Evolutionary conservation across 2,329 filamentous ascomycete genomes (phyloP).

Genomic region (Penicillium sp.): DNA sequence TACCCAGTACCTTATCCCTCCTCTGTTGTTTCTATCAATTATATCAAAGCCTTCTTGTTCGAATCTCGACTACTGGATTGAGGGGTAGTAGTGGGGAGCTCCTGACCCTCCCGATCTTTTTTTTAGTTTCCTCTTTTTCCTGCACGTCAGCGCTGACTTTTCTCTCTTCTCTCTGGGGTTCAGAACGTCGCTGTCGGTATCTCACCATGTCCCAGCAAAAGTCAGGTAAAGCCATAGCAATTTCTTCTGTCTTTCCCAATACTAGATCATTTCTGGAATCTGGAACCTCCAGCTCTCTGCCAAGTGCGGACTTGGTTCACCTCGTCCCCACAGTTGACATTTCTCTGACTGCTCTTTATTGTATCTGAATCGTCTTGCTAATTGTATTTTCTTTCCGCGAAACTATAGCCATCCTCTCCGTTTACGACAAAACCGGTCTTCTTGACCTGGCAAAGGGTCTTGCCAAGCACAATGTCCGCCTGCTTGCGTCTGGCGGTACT

Average conservation of each 20-base stretch:
- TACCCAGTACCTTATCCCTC: background rate
- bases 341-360: slow-evolving; percentile 21
- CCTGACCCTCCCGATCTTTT: slow-evolving; percentile 17
- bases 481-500: slow-evolving; percentile 93
- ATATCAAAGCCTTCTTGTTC: background rate
- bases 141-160: slow-evolving; percentile 13
- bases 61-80: background rate
- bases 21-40: background rate
- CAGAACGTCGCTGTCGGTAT: slow-evolving; percentile 24
- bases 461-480: slow-evolving; percentile 84
- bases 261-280: slow-evolving; percentile 17
- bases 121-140: slow-evolving; percentile 16
- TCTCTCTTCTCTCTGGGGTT: slow-evolving; percentile 27
- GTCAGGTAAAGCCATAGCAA: slow-evolving; percentile 39
- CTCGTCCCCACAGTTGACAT: slow-evolving; percentile 22
- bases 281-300: slow-evolving; percentile 17
- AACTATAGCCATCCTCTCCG: slow-evolving; percentile 80
- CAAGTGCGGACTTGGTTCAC: slow-evolving; percentile 26
- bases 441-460: slow-evolving; percentile 91
- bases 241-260: slow-evolving; percentile 24
- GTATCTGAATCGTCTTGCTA: slow-evolving; percentile 15
- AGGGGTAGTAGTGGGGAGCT: slow-evolving; percentile 16
- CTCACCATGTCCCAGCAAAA: slow-evolving; percentile 46
- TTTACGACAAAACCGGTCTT: slow-evolving; percentile 98
- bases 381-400: slow-evolving; percentile 6